Conservation (phyloP, 78 protist genomes). For the Dictyostelium brefeldianum region DNA sequence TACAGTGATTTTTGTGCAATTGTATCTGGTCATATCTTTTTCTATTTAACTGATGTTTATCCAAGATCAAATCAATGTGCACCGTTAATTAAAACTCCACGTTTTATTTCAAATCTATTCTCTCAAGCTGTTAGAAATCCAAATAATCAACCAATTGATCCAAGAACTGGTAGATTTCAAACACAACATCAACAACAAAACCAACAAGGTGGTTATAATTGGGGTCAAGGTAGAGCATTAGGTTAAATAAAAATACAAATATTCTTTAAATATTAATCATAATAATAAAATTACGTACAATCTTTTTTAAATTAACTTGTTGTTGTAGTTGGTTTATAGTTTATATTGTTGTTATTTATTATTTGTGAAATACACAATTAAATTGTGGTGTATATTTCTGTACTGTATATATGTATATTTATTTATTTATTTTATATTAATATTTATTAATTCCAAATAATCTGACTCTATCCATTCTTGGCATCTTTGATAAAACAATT, state of each 20-base stretch:
- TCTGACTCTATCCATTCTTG: slow-evolving; percentile 80
- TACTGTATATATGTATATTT: too few relatives aligned
- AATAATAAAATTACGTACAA: too few relatives aligned
- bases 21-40: slow-evolving; percentile 62
- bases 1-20: neutral
- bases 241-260: slow-evolving; percentile 18
- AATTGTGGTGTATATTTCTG: too few relatives aligned
- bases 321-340: too few relatives aligned
- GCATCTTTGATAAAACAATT: slow-evolving; percentile 72
- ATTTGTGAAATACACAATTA: too few relatives aligned
- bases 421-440: neutral
- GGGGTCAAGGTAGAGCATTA: slow-evolving; percentile 47
- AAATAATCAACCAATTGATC: neutral
- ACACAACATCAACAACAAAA: too few relatives aligned
- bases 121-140: neutral
- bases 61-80: slow-evolving; percentile 41
- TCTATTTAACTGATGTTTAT: slow-evolving; percentile 46
- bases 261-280: too few relatives aligned
- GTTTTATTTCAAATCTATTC: neutral
- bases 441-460: slow-evolving; percentile 80
- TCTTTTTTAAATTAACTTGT: too few relatives aligned
- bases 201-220: slow-evolving; percentile 13
- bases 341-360: too few relatives aligned
- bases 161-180: slow-evolving; percentile 36
- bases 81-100: slow-evolving; percentile 49